These are phyloP conservation scores for Aspergillus candidus DNA, from an alignment of 2,329 filamentous ascomycete species.

Conservation along the genomic window DNA sequence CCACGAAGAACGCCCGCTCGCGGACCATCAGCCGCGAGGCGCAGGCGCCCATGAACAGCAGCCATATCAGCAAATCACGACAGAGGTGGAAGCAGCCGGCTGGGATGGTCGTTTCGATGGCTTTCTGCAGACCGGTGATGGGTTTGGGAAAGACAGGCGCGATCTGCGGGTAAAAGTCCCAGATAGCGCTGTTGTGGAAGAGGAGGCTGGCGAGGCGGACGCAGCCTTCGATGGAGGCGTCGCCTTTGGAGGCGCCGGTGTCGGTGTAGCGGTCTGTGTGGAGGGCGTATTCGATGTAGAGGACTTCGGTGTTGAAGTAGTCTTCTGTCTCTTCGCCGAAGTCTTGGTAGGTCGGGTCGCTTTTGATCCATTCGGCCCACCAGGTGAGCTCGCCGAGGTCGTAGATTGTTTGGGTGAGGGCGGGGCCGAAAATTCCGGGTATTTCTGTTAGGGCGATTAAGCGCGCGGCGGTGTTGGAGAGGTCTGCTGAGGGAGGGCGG, in stretches of 20 bases:
- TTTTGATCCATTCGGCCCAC: conserved; percentile 35
- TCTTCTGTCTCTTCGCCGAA: conserved; percentile 33
- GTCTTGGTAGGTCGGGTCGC: conserved; percentile 20
- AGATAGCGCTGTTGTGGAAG: conserved; percentile 36
- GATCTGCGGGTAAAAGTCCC: conserved; percentile 34
- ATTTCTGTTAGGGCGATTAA: conserved; percentile 29
- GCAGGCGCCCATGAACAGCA: conserved; percentile 32
- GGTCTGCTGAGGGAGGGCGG: conserved; percentile 25
- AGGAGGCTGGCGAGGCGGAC: conserved; percentile 33
- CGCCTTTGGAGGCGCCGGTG: conserved; percentile 28
- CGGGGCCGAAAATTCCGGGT: conserved; percentile 29
- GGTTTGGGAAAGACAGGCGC: conserved; percentile 31
- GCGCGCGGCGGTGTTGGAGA: conserved; percentile 26
- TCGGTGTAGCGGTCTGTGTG: conserved; percentile 32
- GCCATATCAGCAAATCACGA: conserved; percentile 32
- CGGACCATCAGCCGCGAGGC: conserved; percentile 18
- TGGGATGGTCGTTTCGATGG: conserved; percentile 29
- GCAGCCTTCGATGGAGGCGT: conserved; percentile 34
- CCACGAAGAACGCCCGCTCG: conserved; percentile 29
- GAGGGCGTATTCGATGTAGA: conserved; percentile 34
- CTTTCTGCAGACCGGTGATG: conserved; percentile 26
- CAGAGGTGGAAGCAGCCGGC: conserved; percentile 28
- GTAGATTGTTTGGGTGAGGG: conserved; percentile 28
- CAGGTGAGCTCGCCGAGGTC: conserved; percentile 31
- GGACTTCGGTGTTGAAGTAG: conserved; percentile 37